Base-by-base conservation (phyloP, 345 rosid species). In the Hibiscus trionum region DNA sequence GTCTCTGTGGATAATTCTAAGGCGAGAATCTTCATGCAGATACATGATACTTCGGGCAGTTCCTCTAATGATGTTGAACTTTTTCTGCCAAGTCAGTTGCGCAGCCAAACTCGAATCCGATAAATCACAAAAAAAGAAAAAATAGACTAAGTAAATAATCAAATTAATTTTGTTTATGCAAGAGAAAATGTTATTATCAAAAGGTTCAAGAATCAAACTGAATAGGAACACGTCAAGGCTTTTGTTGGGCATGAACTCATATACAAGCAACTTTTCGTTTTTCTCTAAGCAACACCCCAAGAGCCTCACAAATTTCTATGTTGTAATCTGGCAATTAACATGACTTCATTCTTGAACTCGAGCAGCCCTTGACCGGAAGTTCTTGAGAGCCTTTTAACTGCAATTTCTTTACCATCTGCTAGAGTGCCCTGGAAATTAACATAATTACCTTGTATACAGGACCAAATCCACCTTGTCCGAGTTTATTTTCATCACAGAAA, bases 11-110 rank as follows among this genome's bases (percentile, higher is more conserved):
- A 82, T 85, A 37, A 85, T 79, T 39, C 62, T 75, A 11, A 70
- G 78, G 29, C 81, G 80, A 21, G 87, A 87, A 58, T 85, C 87
- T n/a, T 87, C 81, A 4, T 85, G 90, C 1, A 87, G 82, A 66
- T 85, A 58, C 61, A 58, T 10, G 35, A 58, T 1, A 58, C 61
- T 35, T 24, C 61, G 61, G n/a, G 29, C 61, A 10, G 2, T 26
- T 24, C 61, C 61, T 58, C 11, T 58, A 26, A 58, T 58, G 4
- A 58, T 24, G 31, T 2, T 58, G 33, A 58, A 58, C 26, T 35
- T 1, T 4, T 24, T 58, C 16, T 58, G 61, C 61, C 61, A 58
- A 58, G 5, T 2, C 14, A 58, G 6, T 26, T 58, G 33, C 0
- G 16, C 15, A 1, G 33, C 61, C 8, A 58, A 58, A 3, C 12